phyloP scores from a whole-genome alignment of 2,329 filamentous ascomycete genomes.

The Penicillium psychrosexuale region DNA sequence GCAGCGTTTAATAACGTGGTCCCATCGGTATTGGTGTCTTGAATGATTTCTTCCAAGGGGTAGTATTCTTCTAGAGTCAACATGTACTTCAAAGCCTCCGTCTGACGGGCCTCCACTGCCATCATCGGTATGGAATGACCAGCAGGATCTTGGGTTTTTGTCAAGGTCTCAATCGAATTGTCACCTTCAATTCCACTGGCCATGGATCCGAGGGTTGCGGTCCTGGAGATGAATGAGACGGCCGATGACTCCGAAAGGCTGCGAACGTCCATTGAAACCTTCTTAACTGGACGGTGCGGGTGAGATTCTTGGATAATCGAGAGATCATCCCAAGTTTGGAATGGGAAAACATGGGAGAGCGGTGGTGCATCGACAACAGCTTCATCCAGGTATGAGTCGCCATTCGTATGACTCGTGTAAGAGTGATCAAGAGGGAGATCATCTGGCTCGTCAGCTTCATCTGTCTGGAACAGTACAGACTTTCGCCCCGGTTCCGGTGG shows the following conservation, averaged over 20 bases:
- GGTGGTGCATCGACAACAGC: conserved; percentile 30
- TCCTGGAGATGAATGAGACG: conserved; percentile 75
- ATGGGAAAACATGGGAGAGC: conserved; percentile 86
- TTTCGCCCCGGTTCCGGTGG: conserved; percentile 42
- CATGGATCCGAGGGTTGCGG: conserved; percentile 72
- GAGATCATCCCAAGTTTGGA: conserved; percentile 60
- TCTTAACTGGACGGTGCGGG: conserved; percentile 60
- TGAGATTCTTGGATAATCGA: conserved; percentile 41
- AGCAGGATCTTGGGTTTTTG: conserved; percentile 55
- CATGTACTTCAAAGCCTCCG: conserved; percentile 73
- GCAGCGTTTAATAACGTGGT: conserved; percentile 87
- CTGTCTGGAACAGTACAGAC: conserved; percentile 34
- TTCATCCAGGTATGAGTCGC: conserved; percentile 15
- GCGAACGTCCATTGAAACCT: conserved; percentile 82
- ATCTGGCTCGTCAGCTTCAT: conserved; percentile 30
- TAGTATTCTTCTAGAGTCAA: conserved; percentile 75
- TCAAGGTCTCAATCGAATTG: conserved; percentile 68
- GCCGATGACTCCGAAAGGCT: conserved; percentile 86
- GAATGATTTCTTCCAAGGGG: conserved; percentile 65
- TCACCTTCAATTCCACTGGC: conserved; percentile 76
- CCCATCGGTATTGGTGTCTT: conserved; percentile 84
- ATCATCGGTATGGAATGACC: conserved; percentile 90
- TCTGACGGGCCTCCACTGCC: conserved; percentile 70
- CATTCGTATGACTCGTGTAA: conserved; percentile 22
- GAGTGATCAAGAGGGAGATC: conserved; percentile 22